These are phyloP conservation scores for Talaromyces stipitatus DNA, from an alignment of 495 filamentous ascomycete genomes.

Conservation along the genomic window DNA sequence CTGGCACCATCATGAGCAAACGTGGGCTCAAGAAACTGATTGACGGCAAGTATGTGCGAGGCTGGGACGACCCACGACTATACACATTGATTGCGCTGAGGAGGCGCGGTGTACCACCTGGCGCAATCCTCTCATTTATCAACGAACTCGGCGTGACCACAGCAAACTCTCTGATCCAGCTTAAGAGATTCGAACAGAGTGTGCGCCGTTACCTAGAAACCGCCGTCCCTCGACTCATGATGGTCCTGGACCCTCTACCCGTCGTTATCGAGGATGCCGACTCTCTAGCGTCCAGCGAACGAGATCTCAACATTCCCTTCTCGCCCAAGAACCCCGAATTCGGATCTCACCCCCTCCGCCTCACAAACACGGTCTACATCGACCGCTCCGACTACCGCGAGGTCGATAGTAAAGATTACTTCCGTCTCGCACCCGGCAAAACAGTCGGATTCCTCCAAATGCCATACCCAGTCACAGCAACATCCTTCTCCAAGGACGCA, in stretches of 20 bases:
- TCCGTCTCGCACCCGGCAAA: conserved; percentile 89
- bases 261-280: conserved; percentile 64
- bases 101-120: conserved; percentile 76
- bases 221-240: conserved; percentile 77
- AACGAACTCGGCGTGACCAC: conserved; percentile 86
- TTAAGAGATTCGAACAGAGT: conserved; percentile 65
- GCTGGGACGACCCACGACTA: conserved; percentile 84
- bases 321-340: conserved; percentile 63
- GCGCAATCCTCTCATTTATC: conserved; percentile 79
- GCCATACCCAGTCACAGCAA: conserved; percentile 75
- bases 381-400: conserved; percentile 90
- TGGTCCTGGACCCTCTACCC: conserved; percentile 64
- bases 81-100: conserved; percentile 83
- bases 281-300: conserved; percentile 12
- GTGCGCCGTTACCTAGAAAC: conserved; percentile 76
- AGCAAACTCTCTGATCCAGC: conserved; percentile 61
- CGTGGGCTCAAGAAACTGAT: conserved; percentile 73
- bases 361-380: conserved; percentile 85
- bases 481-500: conserved; percentile 57
- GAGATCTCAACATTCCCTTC: conserved; percentile 63
- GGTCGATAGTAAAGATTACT: conserved; percentile 76
- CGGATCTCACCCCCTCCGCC: conserved; percentile 27
- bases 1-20: conserved; percentile 78
- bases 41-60: conserved; percentile 60
- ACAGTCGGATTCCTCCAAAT: conserved; percentile 79